Conservation (phyloP, 768 basidiomycete genomes). For the Holtermanniella nyarrowii region DNA sequence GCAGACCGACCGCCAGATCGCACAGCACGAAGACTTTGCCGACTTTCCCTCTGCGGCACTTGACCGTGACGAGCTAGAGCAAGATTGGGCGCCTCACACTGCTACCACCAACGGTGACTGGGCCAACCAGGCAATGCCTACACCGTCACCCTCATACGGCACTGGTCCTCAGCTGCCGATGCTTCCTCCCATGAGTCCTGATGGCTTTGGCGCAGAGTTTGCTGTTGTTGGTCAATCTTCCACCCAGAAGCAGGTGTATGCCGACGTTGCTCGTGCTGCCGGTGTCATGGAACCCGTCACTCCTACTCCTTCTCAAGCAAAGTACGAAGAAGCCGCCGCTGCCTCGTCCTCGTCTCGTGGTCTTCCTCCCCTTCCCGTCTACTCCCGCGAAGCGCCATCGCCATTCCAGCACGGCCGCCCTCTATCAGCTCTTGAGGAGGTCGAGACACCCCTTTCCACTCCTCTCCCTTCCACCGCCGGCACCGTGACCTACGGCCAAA, state of each 20-base stretch:
- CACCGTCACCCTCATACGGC: background rate
- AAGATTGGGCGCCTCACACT: constrained; percentile 18
- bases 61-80: constrained; percentile 19
- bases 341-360: constrained; percentile 18
- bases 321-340: constrained; percentile 4
- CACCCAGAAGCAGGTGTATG: constrained; percentile 25
- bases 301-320: constrained; percentile 12
- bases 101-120: constrained; percentile 23
- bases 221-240: background rate
- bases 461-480: background rate
- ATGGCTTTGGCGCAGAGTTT: background rate
- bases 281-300: constrained; percentile 26
- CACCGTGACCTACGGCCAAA: constrained; percentile 4
- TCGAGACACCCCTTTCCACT: constrained; percentile 21
- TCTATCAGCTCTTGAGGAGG: constrained; percentile 25
- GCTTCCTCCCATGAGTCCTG: background rate
- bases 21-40: constrained; percentile 24
- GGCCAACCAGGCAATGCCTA: no score
- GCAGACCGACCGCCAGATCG: constrained; percentile 13
- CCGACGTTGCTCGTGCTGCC: constrained; percentile 23
- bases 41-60: constrained; percentile 21
- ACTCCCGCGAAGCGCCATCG: constrained; percentile 10
- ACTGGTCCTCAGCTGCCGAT: background rate
- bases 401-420: constrained; percentile 34
- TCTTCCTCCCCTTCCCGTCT: constrained; percentile 13